Percentiles rank a stretch among this genome's conserved stretches.
Conservation (phyloP, 129 eudicot species). For the Artemisia annua region DNA sequence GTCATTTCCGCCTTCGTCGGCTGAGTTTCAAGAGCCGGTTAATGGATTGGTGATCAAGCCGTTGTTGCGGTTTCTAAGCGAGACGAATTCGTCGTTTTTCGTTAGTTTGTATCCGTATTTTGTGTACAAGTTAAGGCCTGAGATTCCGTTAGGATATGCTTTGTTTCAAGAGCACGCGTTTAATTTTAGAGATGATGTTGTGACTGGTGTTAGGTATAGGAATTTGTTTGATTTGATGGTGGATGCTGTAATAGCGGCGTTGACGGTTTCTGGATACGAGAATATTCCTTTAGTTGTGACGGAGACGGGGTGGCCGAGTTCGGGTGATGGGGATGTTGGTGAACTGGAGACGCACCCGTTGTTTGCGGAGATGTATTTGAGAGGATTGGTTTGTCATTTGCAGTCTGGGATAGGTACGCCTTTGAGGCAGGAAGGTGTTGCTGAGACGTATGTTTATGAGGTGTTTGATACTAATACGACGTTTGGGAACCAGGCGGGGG, state of each 20-base stretch:
- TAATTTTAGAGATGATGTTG: slow-evolving; percentile 59
- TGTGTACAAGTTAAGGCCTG: slow-evolving; percentile 38
- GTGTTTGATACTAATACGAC: slow-evolving; percentile 50
- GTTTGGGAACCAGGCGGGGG: slow-evolving; percentile 4
- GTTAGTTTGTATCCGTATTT: slow-evolving; percentile 57
- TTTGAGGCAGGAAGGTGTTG: slow-evolving; percentile 58
- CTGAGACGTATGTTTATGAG: slow-evolving; percentile 57
- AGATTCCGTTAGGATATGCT: slow-evolving; percentile 65
- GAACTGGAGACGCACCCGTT: slow-evolving; percentile 35
- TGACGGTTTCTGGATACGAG: slow-evolving; percentile 66
- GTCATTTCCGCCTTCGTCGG: slow-evolving; percentile 74
- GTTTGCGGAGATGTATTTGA: slow-evolving; percentile 63
- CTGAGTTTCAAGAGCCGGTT: slow-evolving; percentile 60
- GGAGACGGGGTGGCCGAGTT: slow-evolving; percentile 79
- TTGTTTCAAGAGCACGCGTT: slow-evolving; percentile 59
- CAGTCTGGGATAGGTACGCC: slow-evolving; percentile 70
- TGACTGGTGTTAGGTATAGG: slow-evolving; percentile 71
- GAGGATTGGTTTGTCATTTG: slow-evolving; percentile 52
- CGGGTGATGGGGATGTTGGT: background rate
- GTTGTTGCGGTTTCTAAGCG: slow-evolving; percentile 53
- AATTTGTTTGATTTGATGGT: slow-evolving; percentile 78
- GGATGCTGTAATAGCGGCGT: slow-evolving; percentile 59
- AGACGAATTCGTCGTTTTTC: slow-evolving; percentile 64
- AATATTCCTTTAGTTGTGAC: slow-evolving; percentile 63
- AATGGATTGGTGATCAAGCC: slow-evolving; percentile 42